phyloP scores from a whole-genome alignment of 495 filamentous ascomycete genomes.

The Xylaria nigripes region DNA sequence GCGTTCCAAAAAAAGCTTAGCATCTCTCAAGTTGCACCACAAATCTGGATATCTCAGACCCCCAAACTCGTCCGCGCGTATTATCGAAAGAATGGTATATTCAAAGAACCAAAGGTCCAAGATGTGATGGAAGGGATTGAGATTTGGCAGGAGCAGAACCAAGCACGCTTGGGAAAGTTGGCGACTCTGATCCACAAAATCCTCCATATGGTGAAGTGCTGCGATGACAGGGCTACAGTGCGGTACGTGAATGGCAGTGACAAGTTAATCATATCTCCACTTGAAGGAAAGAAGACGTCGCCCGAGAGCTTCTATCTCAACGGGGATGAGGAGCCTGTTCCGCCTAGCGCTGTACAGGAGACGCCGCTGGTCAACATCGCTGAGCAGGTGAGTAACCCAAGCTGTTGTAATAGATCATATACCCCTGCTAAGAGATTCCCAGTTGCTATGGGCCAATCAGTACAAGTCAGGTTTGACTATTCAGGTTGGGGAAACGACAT shows the following conservation, averaged over 20 bases:
- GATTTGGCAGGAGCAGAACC: constrained; percentile 33
- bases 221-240: constrained; percentile 26
- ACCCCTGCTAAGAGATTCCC: neutral
- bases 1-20: constrained; percentile 28
- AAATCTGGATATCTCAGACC: constrained; percentile 46
- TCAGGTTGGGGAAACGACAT: neutral
- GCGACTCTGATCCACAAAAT: constrained; percentile 32
- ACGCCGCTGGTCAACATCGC: neutral
- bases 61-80: constrained; percentile 43
- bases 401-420: neutral
- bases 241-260: constrained; percentile 25
- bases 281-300: constrained; percentile 22
- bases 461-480: neutral
- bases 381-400: neutral
- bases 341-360: neutral
- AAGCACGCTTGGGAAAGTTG: constrained; percentile 26
- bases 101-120: constrained; percentile 30
- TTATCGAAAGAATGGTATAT: constrained; percentile 35
- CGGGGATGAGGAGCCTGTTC: constrained; percentile 15
- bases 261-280: constrained; percentile 23
- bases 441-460: neutral
- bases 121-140: constrained; percentile 29
- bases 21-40: constrained; percentile 32
- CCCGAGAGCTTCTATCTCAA: constrained; percentile 31
- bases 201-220: constrained; percentile 22